Evolutionary conservation across 2,329 filamentous ascomycete species (phyloP), one percentile per base, ranked within the genome.

Genomic region (Botrytis porri): DNA sequence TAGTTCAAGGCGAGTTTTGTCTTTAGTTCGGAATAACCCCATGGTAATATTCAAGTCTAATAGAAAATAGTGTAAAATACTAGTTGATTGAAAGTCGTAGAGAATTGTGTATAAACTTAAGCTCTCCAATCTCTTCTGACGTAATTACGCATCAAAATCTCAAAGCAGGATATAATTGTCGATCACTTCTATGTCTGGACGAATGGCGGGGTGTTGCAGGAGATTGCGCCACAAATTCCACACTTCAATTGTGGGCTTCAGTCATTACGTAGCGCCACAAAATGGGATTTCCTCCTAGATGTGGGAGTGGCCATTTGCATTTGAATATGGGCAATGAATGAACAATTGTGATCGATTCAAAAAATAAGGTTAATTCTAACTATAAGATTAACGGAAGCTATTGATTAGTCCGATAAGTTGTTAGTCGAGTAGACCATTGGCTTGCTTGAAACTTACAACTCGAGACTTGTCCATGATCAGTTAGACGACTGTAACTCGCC

Each of bases 11-110:
- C 66, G 45, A 62, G 35, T 48, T 39, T 73, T 73, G n/a, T 70
- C 59, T 45, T 70, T 64, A 25, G 18, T 39, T 64, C 54, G 70
- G 66, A 73, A 73, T 22, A 70, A 51, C 20, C 66, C 71, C 71
- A 79, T 70, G 43, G 6, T 70, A 41, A 29, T 41, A 3, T 4
- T 39, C 20, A 43, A 66, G 32, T 39, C 18, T 39, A 18, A 14
- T 51, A 54, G 32, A 51, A 16, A 41, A 25, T 41, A 57, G 25
- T 41, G 29, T 37, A 16, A 41, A 69, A 69, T n/a, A 2, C 29
- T 57, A 14, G 22, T 61, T 7, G 8, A 37, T 20, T 59, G 18
- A 41, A 41, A 57, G 3, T 32, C 20, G 9, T 67, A 57, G 16
- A 41, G 37, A 51, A 10, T 32, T 32, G 37, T 32, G 18, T 12